Evolutionary conservation across 139 green algal species (phyloP), one percentile per base, ranked within the genome.

Genomic region (Raphidocelis subcapitata): DNA sequence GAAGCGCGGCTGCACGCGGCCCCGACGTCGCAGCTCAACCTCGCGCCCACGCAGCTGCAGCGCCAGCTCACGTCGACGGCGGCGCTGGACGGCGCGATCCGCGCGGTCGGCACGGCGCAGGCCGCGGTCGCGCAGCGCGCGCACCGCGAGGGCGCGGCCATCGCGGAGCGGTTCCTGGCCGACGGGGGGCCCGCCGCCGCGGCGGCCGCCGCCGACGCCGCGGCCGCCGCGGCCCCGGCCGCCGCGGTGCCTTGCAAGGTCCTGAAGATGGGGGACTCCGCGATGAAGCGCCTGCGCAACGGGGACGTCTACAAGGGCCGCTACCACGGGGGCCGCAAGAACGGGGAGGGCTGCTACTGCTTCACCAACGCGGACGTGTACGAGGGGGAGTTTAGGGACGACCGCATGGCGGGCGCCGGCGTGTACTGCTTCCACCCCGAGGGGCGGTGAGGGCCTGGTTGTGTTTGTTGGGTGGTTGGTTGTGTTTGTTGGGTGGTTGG

Each of bases 311-410:
- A 92, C 81, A 89, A 86, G 76, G 86, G 84, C 8, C 76, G 63
- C 18, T 90, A 90, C 68, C 33, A 71, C n/a, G 46, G 71, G 29
- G 62, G 59, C 29, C 80, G 86, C 62, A 92, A 92, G 77, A 81
- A 84, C 23, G 85, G 87, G 31, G 77, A 92, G 55, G 87, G 87
- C 36, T 74, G 80, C 41, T 92, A 92, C 77, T 70, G 67, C 49
- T 92, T 92, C 73, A 74, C 81, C 31, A 91, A 89, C 63, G 80
- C 47, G 0, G 87, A 92, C 66, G 81, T 90, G 62, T 92, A 87
- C 63, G 87, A 90, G 72, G 87, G 87, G 2, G 79, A 88, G 63
- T 92, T 92, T 70, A 65, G 54, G n/a, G 76, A 86, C 28, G 87
- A 92, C 74, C 74, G 81, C 37, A 92, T 92, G 85, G 81, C 83